Conservation (phyloP, 2,329 filamentous ascomycete species). For the Saccharata proteae region DNA sequence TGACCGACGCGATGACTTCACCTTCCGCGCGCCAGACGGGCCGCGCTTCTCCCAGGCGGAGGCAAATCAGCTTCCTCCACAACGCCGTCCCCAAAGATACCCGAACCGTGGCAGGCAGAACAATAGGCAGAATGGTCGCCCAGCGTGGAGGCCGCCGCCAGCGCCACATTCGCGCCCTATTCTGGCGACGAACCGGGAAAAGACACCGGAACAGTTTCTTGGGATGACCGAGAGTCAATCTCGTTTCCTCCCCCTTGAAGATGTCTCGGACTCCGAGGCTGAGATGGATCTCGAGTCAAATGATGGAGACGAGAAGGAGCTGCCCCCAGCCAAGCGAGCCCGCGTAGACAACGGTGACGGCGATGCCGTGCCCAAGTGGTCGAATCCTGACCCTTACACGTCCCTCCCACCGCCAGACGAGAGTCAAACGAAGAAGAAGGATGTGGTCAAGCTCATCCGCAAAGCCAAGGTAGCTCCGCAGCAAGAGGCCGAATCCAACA, state of each 20-base stretch:
- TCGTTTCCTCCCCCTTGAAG: conserved; percentile 28
- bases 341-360: conserved; percentile 14
- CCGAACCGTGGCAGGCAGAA: conserved; percentile 1
- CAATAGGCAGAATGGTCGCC: conserved; percentile 3
- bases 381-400: conserved; percentile 90
- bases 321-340: conserved; percentile 15
- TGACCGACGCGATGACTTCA: conserved; percentile 17
- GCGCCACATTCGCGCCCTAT: conserved; percentile 33
- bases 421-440: conserved; percentile 59
- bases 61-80: conserved; percentile 9
- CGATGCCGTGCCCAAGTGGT: conserved; percentile 61
- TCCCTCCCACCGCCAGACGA: conserved; percentile 71
- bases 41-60: conserved; percentile 20
- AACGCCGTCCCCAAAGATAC: background rate
- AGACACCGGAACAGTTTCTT: conserved; percentile 32
- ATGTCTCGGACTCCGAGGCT: conserved; percentile 27
- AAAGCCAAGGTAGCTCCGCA: conserved; percentile 64
- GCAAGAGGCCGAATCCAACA: conserved; percentile 41
- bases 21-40: conserved; percentile 19
- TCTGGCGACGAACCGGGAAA: conserved; percentile 28
- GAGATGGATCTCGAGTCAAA: conserved; percentile 20
- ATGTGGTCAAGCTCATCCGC: conserved; percentile 82
- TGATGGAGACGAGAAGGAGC: conserved; percentile 11
- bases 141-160: conserved; percentile 10
- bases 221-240: conserved; percentile 30